Base-by-base conservation (phyloP, 768 basidiomycete species). In the Agrocybe praecox region DNA sequence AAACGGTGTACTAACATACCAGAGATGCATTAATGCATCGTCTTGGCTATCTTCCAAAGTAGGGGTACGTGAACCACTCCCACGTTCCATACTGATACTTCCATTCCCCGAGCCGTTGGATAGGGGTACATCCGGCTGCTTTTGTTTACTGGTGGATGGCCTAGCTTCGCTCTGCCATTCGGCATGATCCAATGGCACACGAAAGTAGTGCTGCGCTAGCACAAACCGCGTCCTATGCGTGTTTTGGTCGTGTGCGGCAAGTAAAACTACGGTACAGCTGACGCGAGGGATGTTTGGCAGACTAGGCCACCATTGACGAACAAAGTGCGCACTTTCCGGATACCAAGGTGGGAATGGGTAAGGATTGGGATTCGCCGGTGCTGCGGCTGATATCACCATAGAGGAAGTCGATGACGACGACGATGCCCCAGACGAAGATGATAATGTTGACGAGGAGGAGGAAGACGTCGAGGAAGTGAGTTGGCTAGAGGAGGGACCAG, bases 221-320 rank as follows among this genome's bases (percentile, higher is more conserved):
- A 88, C 84, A 59, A 85, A 89, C 29, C 80, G 74, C 43, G 81
- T 86, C 2, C 77, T 75, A 56, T 86, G 85, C 15, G 84, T 85
- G 8, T 75, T 70, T n/a, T 75, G 79, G 60, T 89, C 83, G 56
- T 88, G 86, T 11, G 80, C 76, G 0, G 86, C 83, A 3, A 89
- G 80, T 1, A 90, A 76, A 19, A 89, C 80, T 19, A 90, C 88
- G 0, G 88, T 88, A 62, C 87, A 89, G 69, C 87, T 89, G 9
- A 89, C 78, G 22, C 83, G 77, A 1, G 86, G 89, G 12, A 89
- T 81, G 1, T 78, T 75, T 0, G 84, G 78, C 2, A 90, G 70
- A 2, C 81, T 84, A 1, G 89, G 89, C 89, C 89, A 90, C 89
- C 89, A 90, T 58, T 90, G 89, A 11, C 89, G 82, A 6, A 90